Conservation (phyloP, 139 green algal genomes). For the Closterium sp. region DNA sequence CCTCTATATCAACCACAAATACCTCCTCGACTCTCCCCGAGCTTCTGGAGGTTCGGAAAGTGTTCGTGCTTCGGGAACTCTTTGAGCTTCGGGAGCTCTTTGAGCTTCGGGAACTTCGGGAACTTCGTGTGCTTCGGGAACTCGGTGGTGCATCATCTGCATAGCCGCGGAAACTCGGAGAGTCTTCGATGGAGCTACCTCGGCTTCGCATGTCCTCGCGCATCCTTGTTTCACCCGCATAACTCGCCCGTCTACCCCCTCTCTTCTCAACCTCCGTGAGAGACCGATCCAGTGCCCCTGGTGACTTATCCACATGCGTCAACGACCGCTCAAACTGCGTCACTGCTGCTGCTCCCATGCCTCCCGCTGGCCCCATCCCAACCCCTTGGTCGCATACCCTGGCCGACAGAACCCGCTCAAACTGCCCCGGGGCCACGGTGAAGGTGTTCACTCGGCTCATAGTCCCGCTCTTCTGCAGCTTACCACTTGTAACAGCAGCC, state of each 20-base stretch:
- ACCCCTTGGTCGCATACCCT: not conserved
- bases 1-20: not conserved
- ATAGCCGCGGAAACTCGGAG: not conserved
- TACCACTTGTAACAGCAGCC: not conserved
- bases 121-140: not conserved
- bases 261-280: not conserved
- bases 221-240: not conserved
- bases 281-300: not conserved
- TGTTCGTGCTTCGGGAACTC: not conserved
- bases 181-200: not conserved
- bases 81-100: not conserved
- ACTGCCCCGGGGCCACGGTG: not conserved
- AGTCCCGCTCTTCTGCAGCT: not conserved
- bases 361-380: not conserved
- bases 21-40: not conserved
- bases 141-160: not conserved
- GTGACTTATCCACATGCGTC: not conserved
- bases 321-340: not conserved
- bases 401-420: not conserved
- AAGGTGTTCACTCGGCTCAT: not conserved
- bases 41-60: not conserved
- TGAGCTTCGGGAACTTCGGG: not conserved
- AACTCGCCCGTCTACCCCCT: not conserved
- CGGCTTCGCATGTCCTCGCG: not conserved
- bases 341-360: not conserved